Base-by-base conservation (phyloP, 495 filamentous ascomycete species). In the Elaphomyces granulatus region DNA sequence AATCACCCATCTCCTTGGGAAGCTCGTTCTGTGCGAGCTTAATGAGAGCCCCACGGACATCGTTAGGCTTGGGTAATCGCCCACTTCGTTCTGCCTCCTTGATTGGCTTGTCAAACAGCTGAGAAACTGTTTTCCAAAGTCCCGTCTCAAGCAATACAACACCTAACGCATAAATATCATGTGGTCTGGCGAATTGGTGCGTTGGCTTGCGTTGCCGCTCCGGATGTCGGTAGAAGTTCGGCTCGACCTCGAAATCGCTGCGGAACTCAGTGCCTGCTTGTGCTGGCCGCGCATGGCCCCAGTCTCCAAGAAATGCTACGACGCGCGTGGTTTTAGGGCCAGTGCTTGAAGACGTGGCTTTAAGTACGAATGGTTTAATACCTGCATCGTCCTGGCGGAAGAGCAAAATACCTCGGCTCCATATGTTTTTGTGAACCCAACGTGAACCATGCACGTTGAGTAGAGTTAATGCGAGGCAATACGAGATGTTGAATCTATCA, bases 131-230 rank as follows among this genome's bases (percentile, higher is more conserved):
- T 37, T 28, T 37, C 61, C 58, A 61, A 2, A 56, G 20, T 4
- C 56, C 61, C 19, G 64, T 63, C 34, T 64, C 61, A 7, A 66
- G 46, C 1, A 66, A 45, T 1, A 60, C 48, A 2, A 66, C 49
- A 10, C 61, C 61, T 6, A 64, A 38, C 2, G 53, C 48, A 42
- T 64, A 66, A 20, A 63, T 54, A 38, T 66, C 61, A 36, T 65
- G 60, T 18, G 46, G 43, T 37, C 56, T 56, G 1, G 8, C 36
- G 37, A 57, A 59, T 30, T 42, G 38, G 2, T 44, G 32, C 0
- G 39, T 41, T 14, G 54, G 54, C 0, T 20, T 19, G 10, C 48
- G 46, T 21, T 57, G 54, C 16, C 54, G 48, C 2, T 45, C 26
- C 0, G 53, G 55, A 51, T 59, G 55, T 6, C 55, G 55, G 42